phyloP scores from a whole-genome alignment of 352 stramenopile species.

The Phytophthora nicotianae region DNA sequence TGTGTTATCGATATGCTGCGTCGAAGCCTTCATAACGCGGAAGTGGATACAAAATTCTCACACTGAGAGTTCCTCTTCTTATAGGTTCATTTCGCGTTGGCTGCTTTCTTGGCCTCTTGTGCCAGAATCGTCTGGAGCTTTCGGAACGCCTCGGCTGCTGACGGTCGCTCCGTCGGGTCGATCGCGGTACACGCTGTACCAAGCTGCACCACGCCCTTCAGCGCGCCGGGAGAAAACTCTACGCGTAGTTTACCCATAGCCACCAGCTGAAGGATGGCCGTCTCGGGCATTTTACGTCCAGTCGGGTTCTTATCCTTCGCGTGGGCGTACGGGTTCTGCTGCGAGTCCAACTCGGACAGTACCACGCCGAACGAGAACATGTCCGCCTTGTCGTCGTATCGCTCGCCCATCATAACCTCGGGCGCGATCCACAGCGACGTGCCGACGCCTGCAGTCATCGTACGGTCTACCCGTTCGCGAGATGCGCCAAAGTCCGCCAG shows the following conservation, averaged over 20 bases:
- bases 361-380: conserved; percentile 59
- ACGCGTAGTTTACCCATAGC: conserved; percentile 49
- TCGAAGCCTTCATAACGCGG: conserved; percentile 36
- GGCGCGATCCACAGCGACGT: conserved; percentile 51
- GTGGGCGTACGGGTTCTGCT: conserved; percentile 42
- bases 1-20: conserved; percentile 18
- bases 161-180: conserved; percentile 46
- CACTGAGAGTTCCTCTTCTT: conserved; percentile 28
- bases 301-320: conserved; percentile 40
- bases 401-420: conserved; percentile 52
- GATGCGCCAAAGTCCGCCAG: conserved; percentile 56
- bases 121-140: conserved; percentile 44
- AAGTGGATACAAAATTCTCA: conserved; percentile 25
- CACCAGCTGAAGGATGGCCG: conserved; percentile 55
- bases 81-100: conserved; percentile 38
- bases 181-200: conserved; percentile 46
- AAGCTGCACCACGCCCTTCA: conserved; percentile 38
- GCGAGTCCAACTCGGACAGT: conserved; percentile 51
- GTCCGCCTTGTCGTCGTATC: conserved; percentile 53
- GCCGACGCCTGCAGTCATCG: conserved; percentile 52
- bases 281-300: conserved; percentile 48
- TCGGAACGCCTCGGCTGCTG: conserved; percentile 41
- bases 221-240: conserved; percentile 35
- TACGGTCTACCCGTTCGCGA: conserved; percentile 38
- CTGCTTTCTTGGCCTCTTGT: conserved; percentile 35